A percentile compares a stretch with the other conserved stretches of the same genome.
These are phyloP conservation scores for Rhizopogon vinicolor DNA, from an alignment of 768 basidiomycete species.

Conservation along the genomic window DNA sequence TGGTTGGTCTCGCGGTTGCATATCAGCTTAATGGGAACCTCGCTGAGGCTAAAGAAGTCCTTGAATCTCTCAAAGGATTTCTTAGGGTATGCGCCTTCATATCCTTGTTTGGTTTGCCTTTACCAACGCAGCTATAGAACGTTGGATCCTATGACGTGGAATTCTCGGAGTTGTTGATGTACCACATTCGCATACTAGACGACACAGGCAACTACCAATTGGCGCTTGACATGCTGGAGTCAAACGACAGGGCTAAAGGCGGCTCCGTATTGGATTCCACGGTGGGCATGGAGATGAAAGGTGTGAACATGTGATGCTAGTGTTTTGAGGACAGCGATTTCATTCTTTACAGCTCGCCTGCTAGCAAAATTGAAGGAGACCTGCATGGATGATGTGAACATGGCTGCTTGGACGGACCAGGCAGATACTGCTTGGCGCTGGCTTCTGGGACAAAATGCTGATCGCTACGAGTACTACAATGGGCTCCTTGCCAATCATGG, in stretches of 20 bases:
- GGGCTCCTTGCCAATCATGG: conserved; percentile 66
- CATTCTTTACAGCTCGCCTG: conserved; percentile 57
- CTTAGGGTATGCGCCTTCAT: conserved; percentile 50
- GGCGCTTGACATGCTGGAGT: conserved; percentile 61
- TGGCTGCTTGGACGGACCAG: conserved; percentile 44
- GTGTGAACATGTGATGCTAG: conserved; percentile 29
- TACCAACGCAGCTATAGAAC: conserved; percentile 40
- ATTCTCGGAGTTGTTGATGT: conserved; percentile 78
- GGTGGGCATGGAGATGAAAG: conserved; percentile 67
- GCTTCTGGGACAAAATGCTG: conserved; percentile 82
- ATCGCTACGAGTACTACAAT: conserved; percentile 75
- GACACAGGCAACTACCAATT: conserved; percentile 60
- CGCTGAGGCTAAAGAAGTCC: conserved; percentile 61
- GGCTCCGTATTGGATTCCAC: too few relatives aligned
- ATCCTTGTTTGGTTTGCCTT: not conserved
- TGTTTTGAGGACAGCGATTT: conserved; percentile 1
- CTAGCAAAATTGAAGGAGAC: conserved; percentile 47
- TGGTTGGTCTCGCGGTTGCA: conserved; percentile 87
- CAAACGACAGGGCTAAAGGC: too few relatives aligned
- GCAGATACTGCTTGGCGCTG: conserved; percentile 79
- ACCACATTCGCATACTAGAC: conserved; percentile 70
- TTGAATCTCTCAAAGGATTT: conserved; percentile 67
- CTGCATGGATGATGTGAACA: conserved; percentile 8
- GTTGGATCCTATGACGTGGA: conserved; percentile 77
- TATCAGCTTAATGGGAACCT: conserved; percentile 80